Conservation (phyloP, 163 green algal genomes). For the Smithsoniella earleae region DNA sequence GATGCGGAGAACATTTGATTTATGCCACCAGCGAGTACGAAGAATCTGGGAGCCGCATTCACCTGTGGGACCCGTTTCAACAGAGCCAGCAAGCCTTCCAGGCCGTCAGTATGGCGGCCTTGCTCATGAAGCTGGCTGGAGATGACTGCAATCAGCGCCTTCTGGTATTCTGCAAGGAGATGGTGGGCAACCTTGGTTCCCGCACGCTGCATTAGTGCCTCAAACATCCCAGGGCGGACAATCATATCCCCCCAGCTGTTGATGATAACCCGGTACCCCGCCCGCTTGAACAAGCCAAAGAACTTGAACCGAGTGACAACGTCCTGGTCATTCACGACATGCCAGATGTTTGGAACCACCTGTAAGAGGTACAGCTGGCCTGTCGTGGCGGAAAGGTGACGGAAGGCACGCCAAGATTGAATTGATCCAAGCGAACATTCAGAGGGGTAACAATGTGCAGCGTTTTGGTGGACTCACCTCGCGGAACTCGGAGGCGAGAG, state of each 20-base stretch:
- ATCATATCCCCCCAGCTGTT: neutral
- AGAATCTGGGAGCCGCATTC: neutral
- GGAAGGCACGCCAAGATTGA: neutral
- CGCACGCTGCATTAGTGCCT: slow-evolving; percentile 18
- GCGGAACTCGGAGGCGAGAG: neutral
- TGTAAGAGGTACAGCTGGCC: slow-evolving; percentile 19
- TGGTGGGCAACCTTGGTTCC: no score
- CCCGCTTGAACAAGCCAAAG: slow-evolving; percentile 25
- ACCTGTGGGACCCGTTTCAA: slow-evolving; percentile 17
- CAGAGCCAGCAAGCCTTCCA: slow-evolving; percentile 18
- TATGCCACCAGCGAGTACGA: no score
- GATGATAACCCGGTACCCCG: slow-evolving; percentile 18
- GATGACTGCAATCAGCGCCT: slow-evolving; percentile 1
- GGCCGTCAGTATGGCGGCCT: slow-evolving; percentile 18
- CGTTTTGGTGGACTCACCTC: neutral
- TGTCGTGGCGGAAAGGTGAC: neutral
- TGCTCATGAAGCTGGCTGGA: neutral
- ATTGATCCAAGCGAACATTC: neutral
- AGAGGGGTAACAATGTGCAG: neutral
- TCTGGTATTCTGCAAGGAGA: slow-evolving; percentile 9
- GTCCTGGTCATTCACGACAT: slow-evolving; percentile 39
- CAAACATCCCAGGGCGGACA: neutral
- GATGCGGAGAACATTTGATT: no score
- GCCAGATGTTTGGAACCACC: slow-evolving; percentile 35
- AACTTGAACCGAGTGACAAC: slow-evolving; percentile 18